Evolutionary conservation across 2,329 filamentous ascomycete species (phyloP), one percentile per base, ranked within the genome.

Genomic region (Rugonectria rugulosa): DNA sequence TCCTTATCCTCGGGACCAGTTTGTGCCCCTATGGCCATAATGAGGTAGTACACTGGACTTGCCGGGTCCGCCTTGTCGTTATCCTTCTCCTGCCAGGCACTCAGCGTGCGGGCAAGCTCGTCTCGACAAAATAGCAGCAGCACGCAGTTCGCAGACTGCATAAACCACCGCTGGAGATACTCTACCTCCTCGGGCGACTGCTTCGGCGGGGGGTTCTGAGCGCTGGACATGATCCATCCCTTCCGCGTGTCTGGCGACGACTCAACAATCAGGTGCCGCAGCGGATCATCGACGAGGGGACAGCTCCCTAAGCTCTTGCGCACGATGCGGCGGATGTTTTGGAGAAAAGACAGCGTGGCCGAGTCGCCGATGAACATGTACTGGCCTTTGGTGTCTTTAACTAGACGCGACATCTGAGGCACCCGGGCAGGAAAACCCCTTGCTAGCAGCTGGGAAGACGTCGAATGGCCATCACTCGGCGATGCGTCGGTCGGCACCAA

Each of bases 351-450:
- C 6, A 74, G 24, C 4, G 70, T 73, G 7, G 71, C 70, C 15
- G 72, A 71, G 56, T 74, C 72, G n/a, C 72, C 72, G 23, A 74
- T 68, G 41, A 73, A 74, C 63, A 74, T 70, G 60, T 71, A 71
- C 24, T 65, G 68, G 14, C 70, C 71, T 29, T 68, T 63, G 6
- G 65, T 69, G 26, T 72, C 71, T 32, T 72, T 64, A 6, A 74
- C 61, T 10, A 74, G 64, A 1, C 72, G 63, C 8, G 72, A 72
- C 65, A 67, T 67, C 1, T 62, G 64, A 14, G 65, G 65, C 31
- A 67, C 54, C n/a, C 52, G 46, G 5, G 65, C 64, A 12, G 64
- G 64, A 40, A 62, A 64, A 20, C 64, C 63, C 17, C 63, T 54
- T 1, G 64, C 59, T 14, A 67, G 61, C n/a, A 67, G 34, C 38